Evolutionary conservation across 345 rosid genomes (phyloP), one percentile per base, ranked within the genome.

Genomic region (Dovyalis caffra): DNA sequence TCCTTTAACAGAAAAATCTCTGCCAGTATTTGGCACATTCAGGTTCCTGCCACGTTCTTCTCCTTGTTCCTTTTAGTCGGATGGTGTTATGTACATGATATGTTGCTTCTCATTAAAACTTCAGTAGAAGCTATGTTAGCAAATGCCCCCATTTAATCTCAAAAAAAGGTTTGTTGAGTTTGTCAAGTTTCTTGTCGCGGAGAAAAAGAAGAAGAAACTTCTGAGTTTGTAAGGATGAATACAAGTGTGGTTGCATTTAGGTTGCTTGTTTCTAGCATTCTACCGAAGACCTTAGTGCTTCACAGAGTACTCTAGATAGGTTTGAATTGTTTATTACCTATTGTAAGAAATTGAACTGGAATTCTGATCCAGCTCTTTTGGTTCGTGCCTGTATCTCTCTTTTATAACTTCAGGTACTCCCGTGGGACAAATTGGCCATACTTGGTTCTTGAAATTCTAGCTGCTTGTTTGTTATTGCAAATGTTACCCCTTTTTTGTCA

Each of bases 161-260:
- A 16, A 26, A 53, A 69, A 62, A 45, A 57, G 77, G 21, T 66
- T 33, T 67, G 57, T 67, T 47, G 77, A 67, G 73, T 47, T 56
- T 71, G 14, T 20, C 28, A 33, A 63, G 14, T 69, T 56, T 56
- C 61, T 68, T 62, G 58, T 69, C 53, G 23, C 26, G n/a, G 31
- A 6, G 29, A 62, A 68, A 23, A 21, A 32, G 29, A 21, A 35
- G 65, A 53, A 61, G 28, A 63, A 62, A 40, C 38, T 25, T 35
- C 25, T 2, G 32, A 16, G 64, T 25, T 72, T 38, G 61, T 26
- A 34, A 68, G 75, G 64, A 62, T 70, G 66, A 71, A n/a, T 8
- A 23, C 61, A 23, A 25, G 61, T 32, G 37, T 26, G 76, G 57
- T 29, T 71, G 51, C 58, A 12, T 47, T 68, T 32, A 38, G 72